These are phyloP conservation scores for Collybiopsis luxurians DNA, from an alignment of 768 basidiomycete genomes.

Conservation along the genomic window DNA sequence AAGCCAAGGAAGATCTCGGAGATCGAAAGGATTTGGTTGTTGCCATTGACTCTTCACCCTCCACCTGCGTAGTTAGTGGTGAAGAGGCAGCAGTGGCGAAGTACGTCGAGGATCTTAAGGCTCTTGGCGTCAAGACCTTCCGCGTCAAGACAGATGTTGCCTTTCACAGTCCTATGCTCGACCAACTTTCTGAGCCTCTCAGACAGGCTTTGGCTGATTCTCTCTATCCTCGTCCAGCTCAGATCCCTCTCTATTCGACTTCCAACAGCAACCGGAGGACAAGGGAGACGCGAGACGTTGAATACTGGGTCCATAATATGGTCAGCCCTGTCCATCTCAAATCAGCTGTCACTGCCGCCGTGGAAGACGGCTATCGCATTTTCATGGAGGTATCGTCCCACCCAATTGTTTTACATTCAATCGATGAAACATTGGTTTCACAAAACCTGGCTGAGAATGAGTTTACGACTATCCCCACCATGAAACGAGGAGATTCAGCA, in stretches of 20 bases:
- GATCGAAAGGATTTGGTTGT: neutral
- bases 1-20: neutral
- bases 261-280: neutral
- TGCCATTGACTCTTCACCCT: neutral
- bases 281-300: neutral
- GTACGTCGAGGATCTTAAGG: neutral
- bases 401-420: neutral
- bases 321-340: conserved; percentile 1
- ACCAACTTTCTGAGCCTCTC: neutral
- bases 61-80: neutral
- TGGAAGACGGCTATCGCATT: neutral
- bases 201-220: neutral
- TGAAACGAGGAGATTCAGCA: neutral
- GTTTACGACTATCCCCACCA: neutral
- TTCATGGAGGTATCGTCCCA: neutral
- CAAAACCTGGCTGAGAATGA: conserved; percentile 1
- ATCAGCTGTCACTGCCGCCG: neutral
- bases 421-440: neutral
- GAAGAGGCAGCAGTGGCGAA: neutral
- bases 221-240: neutral
- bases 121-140: conserved; percentile 1
- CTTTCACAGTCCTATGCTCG: conserved; percentile 2
- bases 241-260: conserved; percentile 1
- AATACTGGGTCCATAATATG: conserved; percentile 4
- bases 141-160: conserved; percentile 1